Percentiles rank a stretch among this genome's conserved stretches.
Evolutionary conservation across 345 rosid genomes (phyloP).

Genomic region (Chamaenerion angustifolium): DNA sequence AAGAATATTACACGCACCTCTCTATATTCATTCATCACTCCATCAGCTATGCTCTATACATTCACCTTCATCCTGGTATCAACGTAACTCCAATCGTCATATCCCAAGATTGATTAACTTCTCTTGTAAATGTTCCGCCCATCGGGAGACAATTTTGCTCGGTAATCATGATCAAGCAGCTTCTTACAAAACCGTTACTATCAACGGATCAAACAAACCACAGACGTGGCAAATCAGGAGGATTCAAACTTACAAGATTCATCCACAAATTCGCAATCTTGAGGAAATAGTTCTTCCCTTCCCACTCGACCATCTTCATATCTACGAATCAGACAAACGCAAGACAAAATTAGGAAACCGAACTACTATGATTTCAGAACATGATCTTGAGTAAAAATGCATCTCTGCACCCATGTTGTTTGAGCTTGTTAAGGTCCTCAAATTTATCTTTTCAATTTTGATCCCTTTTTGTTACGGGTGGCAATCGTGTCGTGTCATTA

Average conservation of each 20-base stretch:
- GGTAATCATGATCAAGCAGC: background rate
- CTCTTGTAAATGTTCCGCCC: too few species aligned
- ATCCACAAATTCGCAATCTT: slow-evolving; percentile 78
- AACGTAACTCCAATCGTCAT: too few species aligned
- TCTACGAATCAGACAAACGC: slow-evolving; percentile 19
- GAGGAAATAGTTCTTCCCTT: slow-evolving; percentile 40
- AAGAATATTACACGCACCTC: too few species aligned
- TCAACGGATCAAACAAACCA: slow-evolving; percentile 7
- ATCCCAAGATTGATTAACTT: too few species aligned
- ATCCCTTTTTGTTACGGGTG: too few species aligned
- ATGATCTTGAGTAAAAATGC: background rate
- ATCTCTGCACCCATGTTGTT: background rate
- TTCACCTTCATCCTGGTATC: too few species aligned
- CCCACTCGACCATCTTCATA: slow-evolving; percentile 49
- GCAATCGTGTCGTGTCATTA: too few species aligned
- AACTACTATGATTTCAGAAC: background rate
- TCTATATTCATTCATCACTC: too few species aligned
- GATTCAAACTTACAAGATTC: slow-evolving; percentile 37
- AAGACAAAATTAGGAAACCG: slow-evolving; percentile 10
- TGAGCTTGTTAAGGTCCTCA: too few species aligned
- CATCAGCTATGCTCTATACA: background rate
- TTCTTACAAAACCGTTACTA: background rate
- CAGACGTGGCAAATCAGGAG: slow-evolving; percentile 38
- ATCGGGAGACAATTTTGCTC: background rate
- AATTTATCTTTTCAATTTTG: too few species aligned